Evolutionary conservation across 2,329 filamentous ascomycete species (phyloP), one percentile per base, ranked within the genome.

Genomic region (Diplocarpon rosae): DNA sequence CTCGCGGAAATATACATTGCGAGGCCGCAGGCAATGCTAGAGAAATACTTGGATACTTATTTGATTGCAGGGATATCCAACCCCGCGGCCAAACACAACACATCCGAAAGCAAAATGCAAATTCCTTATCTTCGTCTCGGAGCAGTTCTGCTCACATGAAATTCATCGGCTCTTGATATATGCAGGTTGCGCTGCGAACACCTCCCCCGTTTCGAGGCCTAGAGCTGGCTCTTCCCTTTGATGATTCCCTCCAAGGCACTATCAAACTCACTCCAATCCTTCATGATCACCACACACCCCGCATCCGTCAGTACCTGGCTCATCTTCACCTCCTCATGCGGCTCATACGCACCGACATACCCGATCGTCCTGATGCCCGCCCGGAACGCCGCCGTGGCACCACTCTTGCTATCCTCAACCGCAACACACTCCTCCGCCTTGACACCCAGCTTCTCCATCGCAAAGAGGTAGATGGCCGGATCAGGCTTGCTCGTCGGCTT

Each of bases 401-500:
- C 88, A 56, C 81, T 87, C 74, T 85, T 86, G 71, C 80, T 86
- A 70, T 95, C 88, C 71, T 95, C 88, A 47, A 95, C 76, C 17
- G 88, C 84, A 28, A 95, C 72, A 53, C 76, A 80, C 70, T 93
- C 81, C 37, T 69, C 69, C 1, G 85, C 69, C 57, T 73, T 76
- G 66, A 83, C 83, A 50, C 81, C 82, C 41, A 93, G 72, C 61
- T 76, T 68, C 66, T 87, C 68, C 61, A 88, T 76, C 16, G 88
- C 84, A 63, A 82, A 75, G 52, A 87, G 66, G 69, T 95, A 95
- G 66, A 95, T 83, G 54, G 85, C 85, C 14, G 89, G 88, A 66
- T 94, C 85, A 13, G 88, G 88, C 75, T 95, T 95, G 65, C 79
- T 85, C 44, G 85, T 89, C n/a, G 88, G 88, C 59, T 71, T 77